Evolutionary conservation across 441 rosid genomes (phyloP).

Genomic region (Bocquillonia castaneifolia): DNA sequence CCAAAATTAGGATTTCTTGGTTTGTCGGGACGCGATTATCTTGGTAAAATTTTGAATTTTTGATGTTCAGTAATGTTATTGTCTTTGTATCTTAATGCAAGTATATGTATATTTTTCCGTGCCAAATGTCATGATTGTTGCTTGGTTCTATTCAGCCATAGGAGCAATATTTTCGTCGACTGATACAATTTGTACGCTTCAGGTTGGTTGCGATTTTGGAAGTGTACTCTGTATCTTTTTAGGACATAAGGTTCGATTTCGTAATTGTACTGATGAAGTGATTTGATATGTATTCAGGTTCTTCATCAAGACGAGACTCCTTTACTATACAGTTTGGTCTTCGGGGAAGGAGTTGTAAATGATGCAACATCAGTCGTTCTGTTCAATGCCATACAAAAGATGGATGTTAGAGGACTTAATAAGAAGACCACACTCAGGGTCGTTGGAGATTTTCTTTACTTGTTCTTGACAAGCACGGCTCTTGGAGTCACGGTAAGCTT

Average conservation of each 20-base stretch:
- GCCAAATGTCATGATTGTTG: constrained; percentile 13
- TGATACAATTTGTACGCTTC: constrained; percentile 88
- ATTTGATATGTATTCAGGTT: constrained; percentile 36
- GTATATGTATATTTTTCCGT: background rate
- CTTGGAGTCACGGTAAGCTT: constrained; percentile 64
- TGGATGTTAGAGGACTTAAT: constrained; percentile 48
- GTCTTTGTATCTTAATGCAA: background rate
- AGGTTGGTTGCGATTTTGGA: constrained; percentile 42
- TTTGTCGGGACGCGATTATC: constrained; percentile 51
- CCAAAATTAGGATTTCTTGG: constrained; percentile 59
- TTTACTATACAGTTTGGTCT: constrained; percentile 74
- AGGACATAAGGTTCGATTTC: background rate
- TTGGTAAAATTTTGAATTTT: constrained; percentile 58
- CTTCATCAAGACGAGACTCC: constrained; percentile 93
- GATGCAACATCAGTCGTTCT: constrained; percentile 88
- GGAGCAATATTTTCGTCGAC: constrained; percentile 91
- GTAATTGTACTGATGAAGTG: background rate
- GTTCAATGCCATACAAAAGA: constrained; percentile 76
- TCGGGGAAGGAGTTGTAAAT: constrained; percentile 92
- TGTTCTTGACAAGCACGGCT: constrained; percentile 69
- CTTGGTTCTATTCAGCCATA: constrained; percentile 45
- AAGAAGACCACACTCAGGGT: constrained; percentile 39
- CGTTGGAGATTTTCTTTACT: constrained; percentile 60
- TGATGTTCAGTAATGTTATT: background rate
- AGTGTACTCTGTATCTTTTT: background rate